phyloP scores from a whole-genome alignment of 805 yeast species.

The Komagataella populi region DNA sequence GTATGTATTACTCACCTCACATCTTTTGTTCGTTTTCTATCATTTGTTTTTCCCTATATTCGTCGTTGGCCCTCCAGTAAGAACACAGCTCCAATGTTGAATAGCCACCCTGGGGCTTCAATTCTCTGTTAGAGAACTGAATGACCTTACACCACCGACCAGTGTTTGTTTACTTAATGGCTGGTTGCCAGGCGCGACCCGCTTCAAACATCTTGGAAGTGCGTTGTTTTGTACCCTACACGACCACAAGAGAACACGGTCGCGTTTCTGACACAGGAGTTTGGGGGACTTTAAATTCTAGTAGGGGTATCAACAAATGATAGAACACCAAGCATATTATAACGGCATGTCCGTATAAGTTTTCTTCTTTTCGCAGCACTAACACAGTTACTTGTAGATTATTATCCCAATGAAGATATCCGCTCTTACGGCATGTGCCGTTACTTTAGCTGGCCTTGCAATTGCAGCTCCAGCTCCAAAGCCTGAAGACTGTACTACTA shows the following conservation, averaged over 20 bases:
- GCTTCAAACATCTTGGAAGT: not conserved
- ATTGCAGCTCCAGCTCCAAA: constrained; percentile 18
- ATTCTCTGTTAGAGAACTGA: not conserved
- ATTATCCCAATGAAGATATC: not conserved
- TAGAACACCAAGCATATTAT: not conserved
- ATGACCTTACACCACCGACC: constrained; percentile 12
- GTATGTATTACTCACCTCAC: constrained; percentile 29
- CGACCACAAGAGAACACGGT: not conserved
- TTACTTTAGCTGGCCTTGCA: constrained; percentile 11
- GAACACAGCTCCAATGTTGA: not conserved
- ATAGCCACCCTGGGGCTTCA: not conserved
- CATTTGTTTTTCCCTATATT: not conserved
- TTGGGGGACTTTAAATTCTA: not conserved
- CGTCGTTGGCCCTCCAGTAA: not conserved
- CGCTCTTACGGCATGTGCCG: constrained; percentile 3
- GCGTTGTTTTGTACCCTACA: not conserved
- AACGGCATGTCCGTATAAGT: not conserved
- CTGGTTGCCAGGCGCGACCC: not conserved
- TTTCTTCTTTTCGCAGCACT: not conserved
- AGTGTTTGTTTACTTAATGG: constrained; percentile 9
- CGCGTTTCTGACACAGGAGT: not conserved
- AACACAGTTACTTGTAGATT: constrained; percentile 6
- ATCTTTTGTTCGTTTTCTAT: constrained; percentile 20
- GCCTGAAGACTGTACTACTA: constrained; percentile 22
- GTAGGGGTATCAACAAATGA: not conserved